Evolutionary conservation across 257 asterid genomes (phyloP).

Genomic region (Echites panduratus): DNA sequence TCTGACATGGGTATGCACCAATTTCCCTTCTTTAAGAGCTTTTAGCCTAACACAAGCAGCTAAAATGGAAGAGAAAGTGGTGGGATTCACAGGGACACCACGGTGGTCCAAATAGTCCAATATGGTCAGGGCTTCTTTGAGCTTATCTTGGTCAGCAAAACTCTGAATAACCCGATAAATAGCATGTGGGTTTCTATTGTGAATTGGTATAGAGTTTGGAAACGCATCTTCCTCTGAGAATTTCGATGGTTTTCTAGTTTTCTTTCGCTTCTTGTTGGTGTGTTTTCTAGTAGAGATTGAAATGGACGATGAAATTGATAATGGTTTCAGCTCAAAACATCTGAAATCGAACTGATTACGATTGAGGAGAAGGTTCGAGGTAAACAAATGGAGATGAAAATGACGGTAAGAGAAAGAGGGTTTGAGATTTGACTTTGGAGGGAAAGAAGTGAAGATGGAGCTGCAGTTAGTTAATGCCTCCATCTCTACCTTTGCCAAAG

Average conservation of each 20-base stretch:
- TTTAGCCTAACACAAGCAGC: conserved; percentile 51
- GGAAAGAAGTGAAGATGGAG: conserved; percentile 20
- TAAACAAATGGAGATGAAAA: conserved; percentile 22
- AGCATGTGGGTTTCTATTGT: conserved; percentile 63
- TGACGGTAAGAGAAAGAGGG: conserved; percentile 12
- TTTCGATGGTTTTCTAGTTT: conserved; percentile 17
- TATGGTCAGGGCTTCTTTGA: conserved; percentile 66
- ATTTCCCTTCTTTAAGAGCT: conserved; percentile 48
- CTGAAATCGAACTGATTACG: conserved; percentile 6
- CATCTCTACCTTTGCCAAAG: conserved; percentile 21
- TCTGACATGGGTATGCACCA: conserved; percentile 57
- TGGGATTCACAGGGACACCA: conserved; percentile 73
- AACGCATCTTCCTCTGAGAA: conserved; percentile 35
- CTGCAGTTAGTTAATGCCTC: conserved; percentile 28
- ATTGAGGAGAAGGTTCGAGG: conserved; percentile 14
- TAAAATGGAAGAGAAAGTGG: conserved; percentile 66
- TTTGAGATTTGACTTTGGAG: conserved; percentile 22
- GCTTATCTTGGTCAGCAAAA: conserved; percentile 57
- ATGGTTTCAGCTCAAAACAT: conserved; percentile 23
- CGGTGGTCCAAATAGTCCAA: conserved; percentile 70
- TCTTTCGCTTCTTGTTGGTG: conserved; percentile 3
- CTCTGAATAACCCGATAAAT: conserved; percentile 67
- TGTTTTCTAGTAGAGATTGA: conserved; percentile 17
- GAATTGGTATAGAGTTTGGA: conserved; percentile 51
- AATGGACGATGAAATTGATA: conserved; percentile 24